A percentile compares a stretch with the other conserved stretches of the same genome.
Evolutionary conservation across 805 yeast genomes (phyloP).

Genomic region (Saccharomycopsis lassenensis): DNA sequence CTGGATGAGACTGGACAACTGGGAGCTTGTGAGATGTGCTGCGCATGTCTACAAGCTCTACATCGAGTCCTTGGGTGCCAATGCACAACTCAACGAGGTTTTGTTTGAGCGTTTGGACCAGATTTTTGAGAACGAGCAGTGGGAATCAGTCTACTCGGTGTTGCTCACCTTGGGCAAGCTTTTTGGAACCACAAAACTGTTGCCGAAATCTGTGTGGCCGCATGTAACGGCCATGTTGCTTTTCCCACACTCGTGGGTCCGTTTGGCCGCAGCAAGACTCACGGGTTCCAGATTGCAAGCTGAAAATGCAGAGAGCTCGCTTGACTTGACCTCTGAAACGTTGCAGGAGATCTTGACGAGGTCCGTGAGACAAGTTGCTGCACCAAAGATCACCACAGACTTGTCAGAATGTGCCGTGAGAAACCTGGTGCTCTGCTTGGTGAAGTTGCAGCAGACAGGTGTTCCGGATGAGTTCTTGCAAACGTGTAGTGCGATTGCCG

Average conservation of each 20-base stretch:
- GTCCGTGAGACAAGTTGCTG: constrained; percentile 67
- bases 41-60: constrained; percentile 58
- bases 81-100: constrained; percentile 30
- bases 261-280: constrained; percentile 54
- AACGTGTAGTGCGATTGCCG: constrained; percentile 43
- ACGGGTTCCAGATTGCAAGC: constrained; percentile 43
- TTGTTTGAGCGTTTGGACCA: constrained; percentile 23
- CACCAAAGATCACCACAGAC: constrained; percentile 58
- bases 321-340: too few relatives aligned
- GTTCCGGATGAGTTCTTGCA: constrained; percentile 19
- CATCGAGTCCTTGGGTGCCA: constrained; percentile 31
- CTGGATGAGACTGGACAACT: constrained; percentile 56
- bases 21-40: constrained; percentile 59
- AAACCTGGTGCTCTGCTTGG: constrained; percentile 49
- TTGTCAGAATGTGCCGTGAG: constrained; percentile 57
- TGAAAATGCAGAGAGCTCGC: too few relatives aligned
- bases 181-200: constrained; percentile 29
- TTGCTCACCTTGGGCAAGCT: constrained; percentile 36
- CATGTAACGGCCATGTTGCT: constrained; percentile 42
- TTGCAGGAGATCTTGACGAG: constrained; percentile 61
- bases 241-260: constrained; percentile 89
- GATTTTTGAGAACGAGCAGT: constrained; percentile 34
- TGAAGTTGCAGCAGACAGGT: constrained; percentile 42
- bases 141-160: constrained; percentile 72
- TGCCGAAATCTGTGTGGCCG: constrained; percentile 37